Conservation (phyloP, 2,329 filamentous ascomycete species). For the Aspergillus alliaceus region DNA sequence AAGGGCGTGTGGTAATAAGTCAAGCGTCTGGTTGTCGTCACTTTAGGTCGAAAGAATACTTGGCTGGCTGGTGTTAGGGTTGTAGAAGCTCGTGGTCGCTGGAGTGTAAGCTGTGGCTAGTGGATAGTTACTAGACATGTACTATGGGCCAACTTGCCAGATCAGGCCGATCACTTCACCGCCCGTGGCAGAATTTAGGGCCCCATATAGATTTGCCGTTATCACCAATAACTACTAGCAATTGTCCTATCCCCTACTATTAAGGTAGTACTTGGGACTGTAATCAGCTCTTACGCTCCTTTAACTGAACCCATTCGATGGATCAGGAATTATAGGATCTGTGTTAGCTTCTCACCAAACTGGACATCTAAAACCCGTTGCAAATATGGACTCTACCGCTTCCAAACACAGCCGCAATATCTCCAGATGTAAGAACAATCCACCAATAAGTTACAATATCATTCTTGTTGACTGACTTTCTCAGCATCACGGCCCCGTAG, state of each 20-base stretch:
- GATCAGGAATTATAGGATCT: neutral
- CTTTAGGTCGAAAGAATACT: neutral
- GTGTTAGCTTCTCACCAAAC: neutral
- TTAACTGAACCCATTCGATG: neutral
- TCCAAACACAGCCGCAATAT: constrained; percentile 35
- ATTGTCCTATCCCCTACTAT: neutral
- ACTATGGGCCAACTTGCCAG: constrained; percentile 23
- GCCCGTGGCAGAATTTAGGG: constrained; percentile 21
- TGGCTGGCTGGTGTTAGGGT: neutral
- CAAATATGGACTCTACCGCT: constrained; percentile 10
- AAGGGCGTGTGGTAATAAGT: neutral
- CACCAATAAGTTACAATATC: neutral
- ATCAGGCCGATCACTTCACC: constrained; percentile 23
- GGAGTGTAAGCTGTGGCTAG: constrained; percentile 9
- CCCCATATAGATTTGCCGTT: neutral
- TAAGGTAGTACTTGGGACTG: neutral
- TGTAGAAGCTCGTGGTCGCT: neutral
- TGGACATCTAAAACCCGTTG: neutral
- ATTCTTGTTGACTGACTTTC: constrained; percentile 12
- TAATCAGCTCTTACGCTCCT: neutral
- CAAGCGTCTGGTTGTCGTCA: neutral
- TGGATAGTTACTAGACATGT: constrained; percentile 16
- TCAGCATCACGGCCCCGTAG: constrained; percentile 43
- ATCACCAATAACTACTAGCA: neutral
- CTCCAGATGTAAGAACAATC: constrained; percentile 36